Conservation (phyloP, 1,139 yeast species). For the Lodderomyces margitis region DNA sequence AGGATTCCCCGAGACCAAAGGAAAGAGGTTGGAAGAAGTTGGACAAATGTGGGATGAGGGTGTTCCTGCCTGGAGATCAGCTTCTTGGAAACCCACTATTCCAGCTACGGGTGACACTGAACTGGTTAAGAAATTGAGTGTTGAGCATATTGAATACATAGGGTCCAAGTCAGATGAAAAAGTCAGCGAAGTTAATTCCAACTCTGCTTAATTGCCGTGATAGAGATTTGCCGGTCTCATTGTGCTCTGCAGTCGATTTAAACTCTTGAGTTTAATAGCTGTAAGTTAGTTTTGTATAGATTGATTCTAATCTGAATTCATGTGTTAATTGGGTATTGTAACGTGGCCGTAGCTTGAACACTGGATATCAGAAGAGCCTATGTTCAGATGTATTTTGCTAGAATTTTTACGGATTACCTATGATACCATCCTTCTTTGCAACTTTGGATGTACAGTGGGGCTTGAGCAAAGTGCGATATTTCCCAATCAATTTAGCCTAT, state of each 20-base stretch:
- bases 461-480: no score
- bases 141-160: slow-evolving; percentile 32
- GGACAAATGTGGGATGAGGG: slow-evolving; percentile 57
- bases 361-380: no score
- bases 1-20: slow-evolving; percentile 64
- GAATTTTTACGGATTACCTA: no score
- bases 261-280: background rate
- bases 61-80: slow-evolving; percentile 60
- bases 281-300: background rate
- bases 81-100: slow-evolving; percentile 36
- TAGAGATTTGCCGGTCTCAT: no score
- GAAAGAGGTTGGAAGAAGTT: slow-evolving; percentile 62
- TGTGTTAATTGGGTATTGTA: background rate
- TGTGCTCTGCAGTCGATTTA: background rate
- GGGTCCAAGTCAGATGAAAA: no score
- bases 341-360: no score
- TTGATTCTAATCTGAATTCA: background rate
- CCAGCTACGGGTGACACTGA: slow-evolving; percentile 43
- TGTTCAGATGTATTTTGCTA: no score
- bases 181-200: no score
- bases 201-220: no score
- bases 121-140: slow-evolving; percentile 35
- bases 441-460: no score
- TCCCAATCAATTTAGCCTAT: no score
- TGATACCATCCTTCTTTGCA: no score